Evolutionary conservation across 495 filamentous ascomycete species (phyloP), one percentile per base, ranked within the genome.

Genomic region (Penicillium malachiteum): DNA sequence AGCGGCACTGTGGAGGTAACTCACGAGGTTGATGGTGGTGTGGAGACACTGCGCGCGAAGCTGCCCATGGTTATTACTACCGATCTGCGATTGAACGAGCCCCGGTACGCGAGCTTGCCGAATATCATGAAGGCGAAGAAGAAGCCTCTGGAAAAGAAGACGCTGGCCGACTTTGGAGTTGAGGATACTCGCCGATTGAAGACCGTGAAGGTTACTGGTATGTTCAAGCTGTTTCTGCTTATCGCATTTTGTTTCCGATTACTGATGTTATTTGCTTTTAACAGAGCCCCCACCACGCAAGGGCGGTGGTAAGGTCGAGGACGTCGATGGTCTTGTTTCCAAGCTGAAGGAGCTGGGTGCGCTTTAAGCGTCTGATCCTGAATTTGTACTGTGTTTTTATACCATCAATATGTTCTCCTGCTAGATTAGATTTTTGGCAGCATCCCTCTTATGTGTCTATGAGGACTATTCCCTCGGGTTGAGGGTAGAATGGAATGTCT

Each of bases 71-170:
- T 98, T 17, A 86, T 98, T 55, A 98, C 94, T 55, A 96, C 94
- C 56, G 94, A 98, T 83, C 71, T 98, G 73, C 78, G 94, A 41
- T 75, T 98, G 74, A 97, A 98, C 70, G 89, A 95, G 82, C 95
- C 94, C 52, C 75, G 95, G 48, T 98, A 97, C 74, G 93, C 92
- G 48, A 96, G 84, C 71, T 69, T 98, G 80, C 93, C 91, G 62
- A 97, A 97, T 73, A 97, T 98, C 55, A 98, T 98, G 95, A 97
- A 97, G 85, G 94, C 94, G 51, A 97, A 97, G 88, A 98, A 97
- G 89, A 98, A 97, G 86, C 87, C 88, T 63, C 65, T 98, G 62
- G 90, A 91, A 71, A 97, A 96, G 87, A 88, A 89, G 83, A 89
- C 77, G 45, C 67, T 96, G 69, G 83, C 71, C 47, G 93, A 97